These are phyloP conservation scores for Achaetomium macrosporum DNA, from an alignment of 2,329 filamentous ascomycete species.

Conservation along the genomic window DNA sequence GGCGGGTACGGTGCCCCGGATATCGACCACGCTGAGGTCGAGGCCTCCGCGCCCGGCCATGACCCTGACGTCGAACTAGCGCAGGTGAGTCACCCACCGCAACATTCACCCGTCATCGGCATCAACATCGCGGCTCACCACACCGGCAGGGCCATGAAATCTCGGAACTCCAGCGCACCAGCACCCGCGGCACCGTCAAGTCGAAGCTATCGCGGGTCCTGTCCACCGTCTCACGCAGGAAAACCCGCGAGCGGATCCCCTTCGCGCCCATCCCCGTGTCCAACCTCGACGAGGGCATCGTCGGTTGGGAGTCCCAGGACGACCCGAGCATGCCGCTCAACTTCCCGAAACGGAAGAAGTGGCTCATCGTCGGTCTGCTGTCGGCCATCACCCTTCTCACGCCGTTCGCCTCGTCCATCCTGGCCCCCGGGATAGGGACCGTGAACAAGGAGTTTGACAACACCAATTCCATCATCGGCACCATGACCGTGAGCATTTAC, in stretches of 20 bases:
- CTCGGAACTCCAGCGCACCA: conserved; percentile 19
- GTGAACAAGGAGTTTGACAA: conserved; percentile 43
- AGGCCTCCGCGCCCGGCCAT: conserved; percentile 27
- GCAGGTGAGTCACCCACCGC: conserved; percentile 15
- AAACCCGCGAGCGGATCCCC: conserved; percentile 30
- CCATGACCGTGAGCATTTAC: conserved; percentile 57
- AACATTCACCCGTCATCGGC: neutral
- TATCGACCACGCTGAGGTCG: conserved; percentile 28
- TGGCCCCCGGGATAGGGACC: conserved; percentile 42
- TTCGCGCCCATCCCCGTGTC: conserved; percentile 39
- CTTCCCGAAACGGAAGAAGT: conserved; percentile 50
- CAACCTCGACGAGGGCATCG: conserved; percentile 47
- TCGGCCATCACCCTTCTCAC: conserved; percentile 59
- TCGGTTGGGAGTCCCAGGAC: conserved; percentile 55
- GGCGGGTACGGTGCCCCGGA: conserved; percentile 19
- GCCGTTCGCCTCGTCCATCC: conserved; percentile 58
- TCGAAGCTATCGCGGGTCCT: conserved; percentile 25
- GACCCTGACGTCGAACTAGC: conserved; percentile 27
- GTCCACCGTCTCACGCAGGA: conserved; percentile 20
- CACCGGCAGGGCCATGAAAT: conserved; percentile 13
- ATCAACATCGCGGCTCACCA: neutral
- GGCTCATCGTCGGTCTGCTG: conserved; percentile 50
- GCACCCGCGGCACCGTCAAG: conserved; percentile 22
- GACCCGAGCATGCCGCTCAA: conserved; percentile 56
- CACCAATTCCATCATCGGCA: conserved; percentile 36